Percentiles rank a stretch among this genome's conserved stretches.
These are phyloP conservation scores for Dictyostelium citrinum DNA, from an alignment of 78 protist species.

Conservation along the genomic window DNA sequence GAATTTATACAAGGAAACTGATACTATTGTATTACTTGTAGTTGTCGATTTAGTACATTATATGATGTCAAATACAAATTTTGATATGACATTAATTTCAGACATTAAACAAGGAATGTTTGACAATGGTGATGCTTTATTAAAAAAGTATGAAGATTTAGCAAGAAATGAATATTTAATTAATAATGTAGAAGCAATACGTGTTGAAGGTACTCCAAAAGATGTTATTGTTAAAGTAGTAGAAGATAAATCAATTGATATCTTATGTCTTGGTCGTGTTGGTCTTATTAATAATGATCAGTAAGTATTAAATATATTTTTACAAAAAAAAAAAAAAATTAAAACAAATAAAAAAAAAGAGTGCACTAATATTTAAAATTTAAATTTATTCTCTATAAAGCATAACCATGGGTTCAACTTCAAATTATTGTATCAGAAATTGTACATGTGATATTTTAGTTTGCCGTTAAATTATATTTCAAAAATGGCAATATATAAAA, in stretches of 20 bases:
- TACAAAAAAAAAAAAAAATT: not conserved
- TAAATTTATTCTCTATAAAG: not conserved
- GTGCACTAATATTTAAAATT: not conserved
- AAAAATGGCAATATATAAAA: not conserved
- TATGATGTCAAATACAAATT: constrained; percentile 45
- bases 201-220: constrained; percentile 47
- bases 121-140: constrained; percentile 16
- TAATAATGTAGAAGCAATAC: not conserved
- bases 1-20: constrained; percentile 9
- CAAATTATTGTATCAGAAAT: constrained; percentile 46
- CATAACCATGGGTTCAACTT: constrained; percentile 63
- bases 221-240: constrained; percentile 4
- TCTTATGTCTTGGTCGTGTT: constrained; percentile 34
- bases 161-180: constrained; percentile 6
- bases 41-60: constrained; percentile 46
- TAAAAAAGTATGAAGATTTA: constrained; percentile 24
- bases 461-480: constrained; percentile 9
- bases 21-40: not conserved
- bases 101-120: constrained; percentile 43
- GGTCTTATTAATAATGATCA: constrained; percentile 37
- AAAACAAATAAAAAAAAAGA: not conserved
- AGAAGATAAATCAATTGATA: not conserved
- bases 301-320: not conserved
- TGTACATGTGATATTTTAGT: constrained; percentile 52
- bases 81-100: not conserved